Base-by-base conservation (phyloP, 225 moss, liverwort and hornwort species). In the Polytrichum formosum region DNA sequence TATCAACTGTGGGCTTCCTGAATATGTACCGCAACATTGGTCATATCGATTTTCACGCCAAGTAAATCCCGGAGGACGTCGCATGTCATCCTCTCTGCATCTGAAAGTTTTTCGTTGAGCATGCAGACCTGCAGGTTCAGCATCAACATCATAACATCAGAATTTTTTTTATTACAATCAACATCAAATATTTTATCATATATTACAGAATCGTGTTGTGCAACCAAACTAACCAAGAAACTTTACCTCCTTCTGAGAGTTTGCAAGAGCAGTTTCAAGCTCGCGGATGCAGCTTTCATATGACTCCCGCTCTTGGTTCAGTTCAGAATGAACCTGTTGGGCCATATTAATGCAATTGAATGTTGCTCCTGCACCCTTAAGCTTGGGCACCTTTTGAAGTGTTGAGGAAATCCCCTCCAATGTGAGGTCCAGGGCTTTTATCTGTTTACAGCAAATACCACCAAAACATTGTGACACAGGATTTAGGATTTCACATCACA, bases 81-180 rank as follows among this genome's bases (percentile, higher is more conserved):
- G 67, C 90, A 85, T 2, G 95, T 96, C 93, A 96, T 96, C 56
- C 88, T 90, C 81, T 96, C 95, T 5, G 93, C 95, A 70, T 93
- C 95, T 4, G 88, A 93, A 26, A 96, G 91, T 71, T 91, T 93
- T 16, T 87, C 91, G 70, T 96, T 91, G 23, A 96, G 87, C 90
- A 84, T 88, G 33, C 78, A 85, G 1, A 85, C 72, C 88, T 88
- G 69, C 28, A 68, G 19, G 1, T 26, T 29, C 26, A 27, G 30
- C 1, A 22, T 10, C 64, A 5, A 29, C 18, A 23, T 5, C 17
- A 64, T 9, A 64, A 26, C 13, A 23, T 28, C 18, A 64, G 10
- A 28, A 10, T 29, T 28, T 63, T 2, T 27, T 19, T 18, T 29
- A 1, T 18, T 18, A 23, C 23, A 13, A 19, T 18, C 19, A 28